Base-by-base conservation (phyloP, 371 early-diverging fungal genomes). In the Batkoa obscura region DNA sequence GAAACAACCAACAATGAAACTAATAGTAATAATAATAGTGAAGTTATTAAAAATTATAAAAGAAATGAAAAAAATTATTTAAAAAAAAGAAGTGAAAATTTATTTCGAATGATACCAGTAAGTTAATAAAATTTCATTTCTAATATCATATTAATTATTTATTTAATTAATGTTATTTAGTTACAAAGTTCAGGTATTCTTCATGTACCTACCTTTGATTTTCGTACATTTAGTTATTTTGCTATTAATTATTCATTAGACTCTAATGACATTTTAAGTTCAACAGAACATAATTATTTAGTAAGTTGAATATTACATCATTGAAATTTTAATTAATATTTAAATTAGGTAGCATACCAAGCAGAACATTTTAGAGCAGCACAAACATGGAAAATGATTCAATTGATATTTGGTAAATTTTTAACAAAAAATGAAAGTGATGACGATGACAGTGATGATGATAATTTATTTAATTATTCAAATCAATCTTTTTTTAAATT, bases 321-420 rank as follows among this genome's bases (percentile, higher is more conserved):
- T 23, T 23, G 23, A 0, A 23, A 23, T 23, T 23, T 23, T 23
- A 23, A 23, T 23, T 23, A 23, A 23, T 23, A 23, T 23, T 23
- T 23, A 23, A 23, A 23, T 23, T 69, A 78, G 62, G 81, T 81
- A 64, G 42, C 5, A 38, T 23, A 23, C 15, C 46, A 45, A 46
- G 52, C 37, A 23, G 48, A 9, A 30, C 45, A 48, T n/a, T 79
- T 71, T 52, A 73, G 83, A 23, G 77, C 82, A 2, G 75, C 84
- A 9, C 86, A 86, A 61, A 82, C 86, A 10, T 89, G 90, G 90
- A 77, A 72, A 42, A 73, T 86, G 13, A 55, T 89, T n/a, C 75
- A 1, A 58, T 50, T 43, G 43, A 12, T 47, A 10, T 8, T 15
- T 32, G 15, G 48, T 30, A 47, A 47, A 32, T 47, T 47, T 47